Conservation (phyloP, 495 filamentous ascomycete genomes). For the Xylaria longipes region DNA sequence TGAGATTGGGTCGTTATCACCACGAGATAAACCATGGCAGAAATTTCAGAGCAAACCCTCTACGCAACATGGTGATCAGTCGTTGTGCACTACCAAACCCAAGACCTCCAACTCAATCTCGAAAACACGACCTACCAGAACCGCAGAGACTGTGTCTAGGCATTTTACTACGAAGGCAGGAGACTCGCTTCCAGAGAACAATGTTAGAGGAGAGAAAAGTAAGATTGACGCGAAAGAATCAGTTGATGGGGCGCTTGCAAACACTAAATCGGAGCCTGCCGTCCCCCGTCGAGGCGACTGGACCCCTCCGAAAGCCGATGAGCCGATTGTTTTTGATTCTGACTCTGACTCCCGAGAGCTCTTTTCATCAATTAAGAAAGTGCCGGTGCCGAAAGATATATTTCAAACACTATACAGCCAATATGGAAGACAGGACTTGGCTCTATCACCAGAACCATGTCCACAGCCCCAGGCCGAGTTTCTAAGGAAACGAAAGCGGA, state of each 20-base stretch:
- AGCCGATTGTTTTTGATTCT: slow-evolving; percentile 16
- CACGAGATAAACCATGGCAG: slow-evolving; percentile 43
- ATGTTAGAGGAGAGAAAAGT: slow-evolving; percentile 3
- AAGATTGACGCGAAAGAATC: slow-evolving; percentile 11
- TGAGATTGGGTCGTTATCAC: slow-evolving; percentile 32
- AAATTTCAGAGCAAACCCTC: slow-evolving; percentile 41
- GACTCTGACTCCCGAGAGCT: slow-evolving; percentile 39
- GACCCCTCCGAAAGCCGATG: slow-evolving; percentile 60
- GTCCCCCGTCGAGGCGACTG: slow-evolving; percentile 59
- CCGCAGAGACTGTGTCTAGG: slow-evolving; percentile 41
- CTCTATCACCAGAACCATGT: background rate
- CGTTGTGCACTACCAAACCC: slow-evolving; percentile 38
- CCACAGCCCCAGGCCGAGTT: slow-evolving; percentile 31
- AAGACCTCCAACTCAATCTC: slow-evolving; percentile 35
- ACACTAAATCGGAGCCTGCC: slow-evolving; percentile 50
- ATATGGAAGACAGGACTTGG: slow-evolving; percentile 37
- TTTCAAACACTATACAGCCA: slow-evolving; percentile 45
- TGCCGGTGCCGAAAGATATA: slow-evolving; percentile 30
- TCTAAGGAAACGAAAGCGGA: slow-evolving; percentile 58
- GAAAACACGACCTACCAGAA: slow-evolving; percentile 36
- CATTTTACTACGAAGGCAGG: slow-evolving; percentile 43
- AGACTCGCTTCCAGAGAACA: slow-evolving; percentile 12
- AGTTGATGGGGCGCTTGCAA: slow-evolving; percentile 31
- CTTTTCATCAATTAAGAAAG: slow-evolving; percentile 30
- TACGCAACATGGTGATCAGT: slow-evolving; percentile 34